Percentiles rank a stretch among this genome's conserved stretches.
phyloP scores from a whole-genome alignment of 208 protist genomes.

The Trypanosomatidae sp. region DNA sequence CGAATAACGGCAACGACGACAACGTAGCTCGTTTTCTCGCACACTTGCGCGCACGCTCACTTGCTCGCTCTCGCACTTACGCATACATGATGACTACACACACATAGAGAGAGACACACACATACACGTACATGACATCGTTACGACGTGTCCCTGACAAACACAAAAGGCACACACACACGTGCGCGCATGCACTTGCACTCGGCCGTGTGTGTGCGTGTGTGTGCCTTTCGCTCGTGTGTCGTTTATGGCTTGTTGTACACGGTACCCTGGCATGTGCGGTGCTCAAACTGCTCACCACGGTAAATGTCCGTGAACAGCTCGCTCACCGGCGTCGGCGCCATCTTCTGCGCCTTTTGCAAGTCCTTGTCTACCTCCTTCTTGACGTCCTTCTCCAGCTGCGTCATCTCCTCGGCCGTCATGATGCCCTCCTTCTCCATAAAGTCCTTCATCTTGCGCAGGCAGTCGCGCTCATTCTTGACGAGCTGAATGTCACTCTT shows the following conservation, averaged over 20 bases:
- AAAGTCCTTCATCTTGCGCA: conserved; percentile 77
- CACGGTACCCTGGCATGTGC: conserved; percentile 71
- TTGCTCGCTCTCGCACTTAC: too few relatives aligned
- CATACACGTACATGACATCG: too few relatives aligned
- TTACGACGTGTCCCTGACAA: neutral
- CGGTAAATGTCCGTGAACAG: conserved; percentile 88
- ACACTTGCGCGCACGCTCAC: too few relatives aligned
- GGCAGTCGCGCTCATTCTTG: conserved; percentile 83
- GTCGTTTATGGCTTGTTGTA: conserved; percentile 30
- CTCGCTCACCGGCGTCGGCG: conserved; percentile 47
- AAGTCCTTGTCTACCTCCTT: conserved; percentile 89
- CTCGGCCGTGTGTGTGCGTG: neutral
- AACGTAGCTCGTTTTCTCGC: too few relatives aligned
- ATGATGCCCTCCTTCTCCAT: conserved; percentile 79
- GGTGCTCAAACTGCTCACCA: conserved; percentile 69
- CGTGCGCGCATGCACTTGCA: too few relatives aligned
- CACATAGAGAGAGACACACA: too few relatives aligned
- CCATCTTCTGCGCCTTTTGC: conserved; percentile 69
- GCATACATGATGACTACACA: too few relatives aligned
- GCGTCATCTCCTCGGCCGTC: conserved; percentile 92
- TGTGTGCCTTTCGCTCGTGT: neutral
- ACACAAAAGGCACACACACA: neutral
- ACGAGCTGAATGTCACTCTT: conserved; percentile 92
- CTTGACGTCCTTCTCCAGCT: conserved; percentile 83
- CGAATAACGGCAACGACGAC: too few relatives aligned